Evolutionary conservation across 2,329 filamentous ascomycete species (phyloP).

Genomic region (Apiospora malaysiana): DNA sequence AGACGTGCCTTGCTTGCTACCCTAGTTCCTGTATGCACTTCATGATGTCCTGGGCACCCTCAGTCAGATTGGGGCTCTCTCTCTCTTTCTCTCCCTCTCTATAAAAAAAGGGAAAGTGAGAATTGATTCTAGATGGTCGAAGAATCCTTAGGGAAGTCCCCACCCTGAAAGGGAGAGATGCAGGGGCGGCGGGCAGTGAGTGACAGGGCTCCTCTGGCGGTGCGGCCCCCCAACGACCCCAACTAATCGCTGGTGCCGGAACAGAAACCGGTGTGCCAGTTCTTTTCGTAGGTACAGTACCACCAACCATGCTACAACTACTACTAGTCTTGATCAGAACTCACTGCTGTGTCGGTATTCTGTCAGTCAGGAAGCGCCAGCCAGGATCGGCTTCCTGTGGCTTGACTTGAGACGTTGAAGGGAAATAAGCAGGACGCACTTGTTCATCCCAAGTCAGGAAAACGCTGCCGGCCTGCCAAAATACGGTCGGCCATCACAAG

Average conservation of each 20-base stretch:
- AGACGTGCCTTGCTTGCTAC: too few relatives aligned
- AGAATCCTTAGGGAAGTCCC: neutral
- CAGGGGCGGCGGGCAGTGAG: neutral
- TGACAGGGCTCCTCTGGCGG: neutral
- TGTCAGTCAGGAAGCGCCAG: neutral
- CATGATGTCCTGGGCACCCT: too few relatives aligned
- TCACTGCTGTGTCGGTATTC: neutral
- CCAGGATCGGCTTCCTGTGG: neutral
- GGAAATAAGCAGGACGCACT: neutral
- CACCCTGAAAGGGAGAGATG: neutral
- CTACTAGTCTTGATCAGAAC: neutral
- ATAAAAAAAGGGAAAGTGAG: neutral
- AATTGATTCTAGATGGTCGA: neutral
- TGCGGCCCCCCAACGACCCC: neutral
- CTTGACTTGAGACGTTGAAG: conserved; percentile 12
- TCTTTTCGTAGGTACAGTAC: too few relatives aligned
- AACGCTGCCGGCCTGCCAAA: neutral
- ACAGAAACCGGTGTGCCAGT: neutral
- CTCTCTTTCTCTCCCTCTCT: too few relatives aligned
- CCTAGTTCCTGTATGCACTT: too few relatives aligned
- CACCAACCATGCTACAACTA: too few relatives aligned
- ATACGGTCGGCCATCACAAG: too few relatives aligned
- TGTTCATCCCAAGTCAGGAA: neutral
- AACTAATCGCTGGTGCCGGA: neutral
- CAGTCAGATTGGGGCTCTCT: too few relatives aligned